phyloP scores from a whole-genome alignment of 202 grass and related monocot species.

The Carex sylvatica region DNA sequence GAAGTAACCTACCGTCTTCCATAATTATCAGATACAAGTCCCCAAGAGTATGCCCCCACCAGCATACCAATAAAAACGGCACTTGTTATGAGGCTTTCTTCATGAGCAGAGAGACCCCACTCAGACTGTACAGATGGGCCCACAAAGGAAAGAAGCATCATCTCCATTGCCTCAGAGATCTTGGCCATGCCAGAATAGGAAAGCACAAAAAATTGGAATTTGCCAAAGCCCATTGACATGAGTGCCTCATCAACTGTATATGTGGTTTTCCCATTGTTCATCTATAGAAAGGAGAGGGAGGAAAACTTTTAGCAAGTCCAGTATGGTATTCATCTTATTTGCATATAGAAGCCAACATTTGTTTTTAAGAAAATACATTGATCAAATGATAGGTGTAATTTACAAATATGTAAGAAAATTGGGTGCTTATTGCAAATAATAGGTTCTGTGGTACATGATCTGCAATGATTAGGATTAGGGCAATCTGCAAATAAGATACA shows the following conservation, averaged over 20 bases:
- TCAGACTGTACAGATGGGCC: constrained; percentile 85
- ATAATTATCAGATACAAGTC: constrained; percentile 88
- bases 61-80: constrained; percentile 91
- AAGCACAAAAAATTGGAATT: constrained; percentile 87
- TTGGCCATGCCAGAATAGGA: constrained; percentile 93
- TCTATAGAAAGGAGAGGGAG: constrained; percentile 48
- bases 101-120: constrained; percentile 79
- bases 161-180: constrained; percentile 99
- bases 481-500: no score
- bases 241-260: constrained; percentile 93
- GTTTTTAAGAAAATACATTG: no score
- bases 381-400: no score
- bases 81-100: constrained; percentile 92
- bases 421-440: no score
- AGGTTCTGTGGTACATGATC: no score
- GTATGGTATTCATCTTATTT: no score
- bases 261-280: constrained; percentile 58
- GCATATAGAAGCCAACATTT: no score
- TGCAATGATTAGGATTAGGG: no score
- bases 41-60: constrained; percentile 85
- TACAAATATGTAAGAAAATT: no score
- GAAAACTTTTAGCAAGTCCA: neutral
- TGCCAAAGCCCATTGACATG: constrained; percentile 76
- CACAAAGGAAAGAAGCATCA: constrained; percentile 99
- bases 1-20: constrained; percentile 70